phyloP scores from a whole-genome alignment of 169 alveolate species.

The Eimeria acervulina region DNA sequence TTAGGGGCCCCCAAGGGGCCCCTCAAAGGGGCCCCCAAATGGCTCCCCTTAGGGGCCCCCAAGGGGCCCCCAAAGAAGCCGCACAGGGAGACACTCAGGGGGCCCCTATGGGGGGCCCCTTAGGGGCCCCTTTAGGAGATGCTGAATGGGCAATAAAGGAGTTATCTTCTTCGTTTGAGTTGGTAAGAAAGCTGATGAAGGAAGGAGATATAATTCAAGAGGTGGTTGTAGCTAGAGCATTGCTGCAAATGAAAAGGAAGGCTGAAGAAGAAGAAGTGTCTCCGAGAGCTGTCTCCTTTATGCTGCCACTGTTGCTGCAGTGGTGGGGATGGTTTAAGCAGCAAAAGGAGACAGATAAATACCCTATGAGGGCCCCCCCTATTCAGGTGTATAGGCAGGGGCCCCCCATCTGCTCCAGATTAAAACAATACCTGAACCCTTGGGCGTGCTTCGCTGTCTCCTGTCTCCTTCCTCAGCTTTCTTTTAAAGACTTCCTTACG shows the following conservation, averaged over 20 bases:
- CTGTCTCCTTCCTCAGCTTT: background rate
- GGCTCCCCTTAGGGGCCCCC: background rate
- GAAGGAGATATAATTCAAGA: background rate
- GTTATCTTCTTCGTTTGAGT: background rate
- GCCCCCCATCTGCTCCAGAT: background rate
- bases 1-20: background rate
- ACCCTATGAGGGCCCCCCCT: background rate
- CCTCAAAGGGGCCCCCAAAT: background rate
- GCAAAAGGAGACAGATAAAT: background rate
- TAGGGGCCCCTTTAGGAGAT: background rate
- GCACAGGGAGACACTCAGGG: background rate
- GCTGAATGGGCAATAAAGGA: background rate
- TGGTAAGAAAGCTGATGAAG: background rate
- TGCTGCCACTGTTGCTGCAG: slow-evolving; percentile 37
- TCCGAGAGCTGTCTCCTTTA: slow-evolving; percentile 10
- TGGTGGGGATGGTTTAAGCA: background rate
- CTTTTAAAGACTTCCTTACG: background rate
- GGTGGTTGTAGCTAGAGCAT: background rate
- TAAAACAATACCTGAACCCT: background rate
- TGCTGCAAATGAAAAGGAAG: background rate
- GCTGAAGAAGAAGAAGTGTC: background rate
- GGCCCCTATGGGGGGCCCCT: slow-evolving; percentile 1
- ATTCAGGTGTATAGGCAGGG: background rate
- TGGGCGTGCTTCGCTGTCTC: background rate
- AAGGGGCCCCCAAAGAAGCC: background rate